Evolutionary conservation across 345 rosid genomes (phyloP), one percentile per base, ranked within the genome.

Genomic region (Physaria fendleri): DNA sequence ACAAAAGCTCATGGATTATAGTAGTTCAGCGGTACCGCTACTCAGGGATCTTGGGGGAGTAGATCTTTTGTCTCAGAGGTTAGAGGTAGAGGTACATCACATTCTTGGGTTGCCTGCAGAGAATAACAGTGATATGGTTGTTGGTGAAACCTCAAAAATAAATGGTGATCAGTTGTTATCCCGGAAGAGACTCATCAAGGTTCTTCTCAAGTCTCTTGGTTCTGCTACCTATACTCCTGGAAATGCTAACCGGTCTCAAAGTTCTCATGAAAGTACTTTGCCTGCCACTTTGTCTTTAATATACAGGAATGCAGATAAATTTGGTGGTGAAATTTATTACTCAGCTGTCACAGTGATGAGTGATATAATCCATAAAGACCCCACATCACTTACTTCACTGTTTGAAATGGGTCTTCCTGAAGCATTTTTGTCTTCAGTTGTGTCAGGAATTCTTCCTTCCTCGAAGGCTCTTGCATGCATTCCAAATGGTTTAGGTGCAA

Each of bases 331-430:
- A 52, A 88, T 92, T 34, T 92, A 84, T 63, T 76, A 83, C 78
- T 86, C 98, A 22, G 95, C 98, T 59, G 98, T 92, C 69, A 88
- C 96, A 39, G 90, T 92, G 35, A 92, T 92, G 98, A 88, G 96
- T 73, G 96, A 92, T 65, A 80, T 88, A 46, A 84, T 92, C 71
- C 98, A 92, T 80, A 92, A 88, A 73, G 96, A 92, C 62, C 98
- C 98, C 37, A 88, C 96, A 37, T 84, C 90, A 65, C 88, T 85
- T 63, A 65, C 93, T 25, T 72, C 74, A 11, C 76, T 92, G 62
- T 82, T 82, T 67, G 98, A 92, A 68, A 66, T 86, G 78, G 87
- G 95, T 66, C 95, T 92, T 61, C 96, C 96, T 11, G 85, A 78
- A 72, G 88, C 98, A 48, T 92, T 92, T 80, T 78, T 92, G 65